Conservation (phyloP, 257 asterid species). For the Penstemon barbatus region DNA sequence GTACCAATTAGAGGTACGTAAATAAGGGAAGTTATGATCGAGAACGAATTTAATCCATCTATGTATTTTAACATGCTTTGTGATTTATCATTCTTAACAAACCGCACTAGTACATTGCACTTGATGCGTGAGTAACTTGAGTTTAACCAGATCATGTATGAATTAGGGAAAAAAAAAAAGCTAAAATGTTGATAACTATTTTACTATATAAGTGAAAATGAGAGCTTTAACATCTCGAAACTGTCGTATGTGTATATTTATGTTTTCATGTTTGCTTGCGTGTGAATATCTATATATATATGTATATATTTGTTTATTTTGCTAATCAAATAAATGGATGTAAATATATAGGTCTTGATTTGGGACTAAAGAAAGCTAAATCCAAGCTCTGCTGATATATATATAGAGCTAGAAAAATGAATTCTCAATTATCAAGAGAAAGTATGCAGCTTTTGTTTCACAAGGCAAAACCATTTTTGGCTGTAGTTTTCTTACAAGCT, state of each 20-base stretch:
- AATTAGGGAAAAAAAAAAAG: too few relatives aligned
- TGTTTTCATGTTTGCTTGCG: neutral
- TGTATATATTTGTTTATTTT: neutral
- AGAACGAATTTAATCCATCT: too few relatives aligned
- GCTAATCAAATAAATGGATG: neutral
- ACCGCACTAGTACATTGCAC: too few relatives aligned
- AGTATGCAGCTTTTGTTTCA: slow-evolving; percentile 27
- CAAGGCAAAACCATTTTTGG: slow-evolving; percentile 70
- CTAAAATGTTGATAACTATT: neutral
- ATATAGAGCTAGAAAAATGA: slow-evolving; percentile 8
- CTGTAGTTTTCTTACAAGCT: slow-evolving; percentile 72
- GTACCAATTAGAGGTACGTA: too few relatives aligned
- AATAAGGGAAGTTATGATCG: too few relatives aligned
- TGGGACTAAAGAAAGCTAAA: neutral
- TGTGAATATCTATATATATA: neutral
- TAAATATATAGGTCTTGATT: slow-evolving; percentile 1
- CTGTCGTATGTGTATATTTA: too few relatives aligned
- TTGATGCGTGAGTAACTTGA: too few relatives aligned
- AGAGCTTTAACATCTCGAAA: neutral
- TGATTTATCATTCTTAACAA: too few relatives aligned
- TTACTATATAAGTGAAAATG: neutral
- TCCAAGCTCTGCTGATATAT: too few relatives aligned
- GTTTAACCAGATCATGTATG: too few relatives aligned
- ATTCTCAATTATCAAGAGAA: slow-evolving; percentile 25
- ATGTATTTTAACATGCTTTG: too few relatives aligned